These are phyloP conservation scores for Phaeosphaeria sp. DNA, from an alignment of 2,329 filamentous ascomycete species.

Conservation along the genomic window DNA sequence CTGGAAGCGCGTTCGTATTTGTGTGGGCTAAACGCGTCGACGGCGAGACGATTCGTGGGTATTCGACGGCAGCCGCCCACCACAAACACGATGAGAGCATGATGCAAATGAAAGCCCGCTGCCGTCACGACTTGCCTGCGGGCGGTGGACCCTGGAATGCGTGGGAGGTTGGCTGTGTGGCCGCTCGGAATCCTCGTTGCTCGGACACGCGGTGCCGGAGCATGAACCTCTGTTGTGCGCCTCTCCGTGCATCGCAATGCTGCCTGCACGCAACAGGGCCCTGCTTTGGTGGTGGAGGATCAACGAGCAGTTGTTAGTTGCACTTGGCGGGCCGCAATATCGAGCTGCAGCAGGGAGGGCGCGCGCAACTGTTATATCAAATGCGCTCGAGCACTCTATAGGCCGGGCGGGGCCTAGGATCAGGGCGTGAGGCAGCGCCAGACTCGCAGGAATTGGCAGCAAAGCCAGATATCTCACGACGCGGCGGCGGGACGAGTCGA, in stretches of 20 bases:
- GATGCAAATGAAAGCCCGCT: conserved; percentile 17
- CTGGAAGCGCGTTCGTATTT: conserved; percentile 27
- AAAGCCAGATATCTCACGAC: not conserved
- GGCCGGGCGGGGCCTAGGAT: conserved; percentile 10
- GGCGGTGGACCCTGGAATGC: conserved; percentile 30
- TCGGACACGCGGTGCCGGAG: conserved; percentile 25
- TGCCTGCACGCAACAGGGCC: conserved; percentile 24
- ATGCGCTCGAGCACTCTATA: conserved; percentile 19
- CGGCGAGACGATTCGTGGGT: conserved; percentile 18
- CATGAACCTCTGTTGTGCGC: conserved; percentile 29
- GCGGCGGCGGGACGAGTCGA: conserved; percentile 9
- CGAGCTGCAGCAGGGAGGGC: conserved; percentile 11
- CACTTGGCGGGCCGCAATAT: conserved; percentile 14
- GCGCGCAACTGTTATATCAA: conserved; percentile 15
- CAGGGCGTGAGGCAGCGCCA: conserved; percentile 18
- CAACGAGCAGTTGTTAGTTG: conserved; percentile 11
- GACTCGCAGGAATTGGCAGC: not conserved
- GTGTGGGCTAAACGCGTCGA: conserved; percentile 27
- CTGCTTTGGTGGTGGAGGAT: conserved; percentile 12
- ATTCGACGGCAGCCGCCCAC: conserved; percentile 8
- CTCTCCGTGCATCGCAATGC: conserved; percentile 31
- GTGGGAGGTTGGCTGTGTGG: conserved; percentile 22
- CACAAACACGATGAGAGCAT: conserved; percentile 14
- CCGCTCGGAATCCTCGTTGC: conserved; percentile 26
- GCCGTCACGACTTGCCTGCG: conserved; percentile 11